phyloP scores from a whole-genome alignment of 2,329 filamentous ascomycete genomes.

The Cordyceps cicadae region DNA sequence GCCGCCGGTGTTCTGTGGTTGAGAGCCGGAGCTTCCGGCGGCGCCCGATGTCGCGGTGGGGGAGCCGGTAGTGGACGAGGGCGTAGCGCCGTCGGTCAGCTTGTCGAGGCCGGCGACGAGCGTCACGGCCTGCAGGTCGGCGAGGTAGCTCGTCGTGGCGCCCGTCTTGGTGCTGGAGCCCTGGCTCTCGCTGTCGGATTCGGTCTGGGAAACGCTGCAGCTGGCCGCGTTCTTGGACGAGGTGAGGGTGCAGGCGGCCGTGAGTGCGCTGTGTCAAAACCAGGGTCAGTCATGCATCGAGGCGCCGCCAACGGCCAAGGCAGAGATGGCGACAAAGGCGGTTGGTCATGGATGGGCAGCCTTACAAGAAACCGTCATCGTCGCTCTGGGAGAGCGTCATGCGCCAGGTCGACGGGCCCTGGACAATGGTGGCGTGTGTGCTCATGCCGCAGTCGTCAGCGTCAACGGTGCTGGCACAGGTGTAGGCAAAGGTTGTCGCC shows the following conservation, averaged over 20 bases:
- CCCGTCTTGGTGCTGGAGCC: conserved; percentile 1
- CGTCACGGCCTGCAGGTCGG: conserved; percentile 23
- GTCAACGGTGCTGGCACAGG: conserved; percentile 17
- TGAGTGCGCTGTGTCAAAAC: not conserved
- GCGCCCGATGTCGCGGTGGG: not conserved
- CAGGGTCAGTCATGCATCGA: not conserved
- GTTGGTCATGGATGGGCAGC: not conserved
- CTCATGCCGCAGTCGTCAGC: conserved; percentile 20
- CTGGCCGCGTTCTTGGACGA: conserved; percentile 17
- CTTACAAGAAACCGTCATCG: conserved; percentile 15
- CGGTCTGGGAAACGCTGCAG: conserved; percentile 17
- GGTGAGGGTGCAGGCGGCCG: conserved; percentile 19
- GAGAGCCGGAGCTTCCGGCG: not conserved
- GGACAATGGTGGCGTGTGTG: conserved; percentile 18
- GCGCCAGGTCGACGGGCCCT: conserved; percentile 22
- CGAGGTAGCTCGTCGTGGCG: conserved; percentile 16
- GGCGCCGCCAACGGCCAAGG: not conserved
- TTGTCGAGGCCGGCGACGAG: conserved; percentile 32
- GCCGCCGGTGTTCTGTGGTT: conserved; percentile 8
- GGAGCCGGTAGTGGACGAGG: conserved; percentile 14
- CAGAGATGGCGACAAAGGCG: not conserved
- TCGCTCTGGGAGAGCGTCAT: conserved; percentile 13
- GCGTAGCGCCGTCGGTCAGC: conserved; percentile 16
- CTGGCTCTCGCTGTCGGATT: not conserved
- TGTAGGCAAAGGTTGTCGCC: conserved; percentile 24